Conservation (phyloP, 1,284 basidiomycete genomes). For the Apiotrichum gracile region DNA sequence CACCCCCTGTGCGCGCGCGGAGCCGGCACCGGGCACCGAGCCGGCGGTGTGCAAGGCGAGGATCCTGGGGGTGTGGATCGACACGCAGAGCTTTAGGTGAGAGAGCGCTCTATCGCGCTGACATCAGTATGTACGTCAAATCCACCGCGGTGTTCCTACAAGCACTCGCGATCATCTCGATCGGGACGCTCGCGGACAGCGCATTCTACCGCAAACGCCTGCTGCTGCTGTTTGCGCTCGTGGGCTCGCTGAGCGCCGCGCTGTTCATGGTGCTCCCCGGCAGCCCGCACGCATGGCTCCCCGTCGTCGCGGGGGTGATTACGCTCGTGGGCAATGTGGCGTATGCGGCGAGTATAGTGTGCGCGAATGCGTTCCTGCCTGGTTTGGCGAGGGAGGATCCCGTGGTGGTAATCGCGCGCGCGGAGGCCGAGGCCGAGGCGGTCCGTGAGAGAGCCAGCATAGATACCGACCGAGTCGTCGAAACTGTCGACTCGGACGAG, state of each 20-base stretch:
- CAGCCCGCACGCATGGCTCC: constrained; percentile 57
- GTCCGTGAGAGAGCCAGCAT: too few relatives aligned
- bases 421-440: constrained; percentile 23
- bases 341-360: constrained; percentile 76
- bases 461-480: too few relatives aligned
- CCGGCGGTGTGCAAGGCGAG: constrained; percentile 33
- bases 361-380: constrained; percentile 83
- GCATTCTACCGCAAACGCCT: constrained; percentile 71
- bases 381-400: constrained; percentile 59
- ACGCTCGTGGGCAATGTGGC: constrained; percentile 71
- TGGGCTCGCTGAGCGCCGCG: constrained; percentile 62
- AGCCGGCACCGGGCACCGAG: constrained; percentile 5
- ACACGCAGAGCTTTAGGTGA: constrained; percentile 80
- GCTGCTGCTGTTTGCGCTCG: constrained; percentile 64
- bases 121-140: constrained; percentile 69
- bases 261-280: constrained; percentile 69
- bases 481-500: constrained; percentile 9
- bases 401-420: constrained; percentile 53
- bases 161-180: constrained; percentile 81
- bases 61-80: constrained; percentile 62
- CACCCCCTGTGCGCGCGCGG: constrained; percentile 22
- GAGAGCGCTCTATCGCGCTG: constrained; percentile 19
- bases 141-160: constrained; percentile 78
- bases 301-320: constrained; percentile 60
- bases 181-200: constrained; percentile 79